Percentiles rank a stretch among this genome's conserved stretches.
Conservation (phyloP, 495 filamentous ascomycete species). For the Trypethelium eluteriae region DNA sequence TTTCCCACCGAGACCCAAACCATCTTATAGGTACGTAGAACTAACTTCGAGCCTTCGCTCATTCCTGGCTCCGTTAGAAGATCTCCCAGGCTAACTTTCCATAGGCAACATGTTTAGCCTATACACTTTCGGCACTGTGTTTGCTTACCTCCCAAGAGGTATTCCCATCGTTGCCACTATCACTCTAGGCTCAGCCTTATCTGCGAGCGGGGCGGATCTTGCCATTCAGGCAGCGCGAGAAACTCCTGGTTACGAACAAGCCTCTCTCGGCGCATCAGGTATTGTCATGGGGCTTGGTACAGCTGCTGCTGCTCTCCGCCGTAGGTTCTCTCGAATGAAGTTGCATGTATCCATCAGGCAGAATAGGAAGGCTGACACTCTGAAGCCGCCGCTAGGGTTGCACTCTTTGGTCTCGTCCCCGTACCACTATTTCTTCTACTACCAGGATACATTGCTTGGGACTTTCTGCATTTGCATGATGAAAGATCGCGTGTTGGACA, state of each 20-base stretch:
- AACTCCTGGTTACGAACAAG: not conserved
- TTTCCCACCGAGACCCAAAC: slow-evolving; percentile 24
- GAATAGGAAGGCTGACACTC: not conserved
- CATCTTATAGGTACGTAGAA: slow-evolving; percentile 9
- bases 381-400: slow-evolving; percentile 2
- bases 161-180: slow-evolving; percentile 18
- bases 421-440: slow-evolving; percentile 30
- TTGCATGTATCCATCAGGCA: not conserved
- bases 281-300: slow-evolving; percentile 32
- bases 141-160: slow-evolving; percentile 23
- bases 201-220: slow-evolving; percentile 19
- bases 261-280: slow-evolving; percentile 29
- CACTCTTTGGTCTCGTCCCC: slow-evolving; percentile 29
- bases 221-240: slow-evolving; percentile 9
- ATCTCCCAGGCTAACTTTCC: slow-evolving; percentile 15
- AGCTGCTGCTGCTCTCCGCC: slow-evolving; percentile 18
- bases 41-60: too few species aligned
- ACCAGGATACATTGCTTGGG: slow-evolving; percentile 25
- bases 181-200: slow-evolving; percentile 26
- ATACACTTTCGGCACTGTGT: slow-evolving; percentile 25
- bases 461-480: slow-evolving; percentile 27
- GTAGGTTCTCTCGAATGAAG: not conserved
- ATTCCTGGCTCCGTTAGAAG: not conserved
- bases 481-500: slow-evolving; percentile 23
- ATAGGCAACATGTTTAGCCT: slow-evolving; percentile 30